These are phyloP conservation scores for Leccinum olivaceopallidum DNA, from an alignment of 768 basidiomycete species.

Conservation along the genomic window DNA sequence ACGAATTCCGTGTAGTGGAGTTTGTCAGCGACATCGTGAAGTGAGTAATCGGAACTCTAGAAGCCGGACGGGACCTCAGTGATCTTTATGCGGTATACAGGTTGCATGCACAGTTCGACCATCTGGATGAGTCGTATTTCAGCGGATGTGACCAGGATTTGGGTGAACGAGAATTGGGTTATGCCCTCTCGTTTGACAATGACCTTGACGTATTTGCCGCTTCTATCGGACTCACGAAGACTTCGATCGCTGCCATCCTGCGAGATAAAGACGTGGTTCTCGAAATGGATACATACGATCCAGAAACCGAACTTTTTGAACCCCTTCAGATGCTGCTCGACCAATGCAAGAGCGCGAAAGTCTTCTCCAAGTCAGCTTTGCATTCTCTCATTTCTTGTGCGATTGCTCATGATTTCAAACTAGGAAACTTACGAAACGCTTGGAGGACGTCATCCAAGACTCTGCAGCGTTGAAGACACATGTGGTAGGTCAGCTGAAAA, in stretches of 20 bases:
- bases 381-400: neutral
- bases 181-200: conserved; percentile 78
- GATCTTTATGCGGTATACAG: conserved; percentile 40
- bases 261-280: conserved; percentile 77
- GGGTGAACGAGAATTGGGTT: conserved; percentile 86
- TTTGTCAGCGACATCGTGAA: conserved; percentile 88
- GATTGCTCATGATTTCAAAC: conserved; percentile 2
- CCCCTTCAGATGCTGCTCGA: conserved; percentile 84
- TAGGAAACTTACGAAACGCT: conserved; percentile 85
- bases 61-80: neutral
- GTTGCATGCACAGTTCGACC: conserved; percentile 91
- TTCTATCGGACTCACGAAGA: conserved; percentile 87
- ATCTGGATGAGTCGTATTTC: conserved; percentile 88
- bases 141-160: conserved; percentile 80
- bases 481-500: conserved; percentile 71
- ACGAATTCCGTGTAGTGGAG: conserved; percentile 93
- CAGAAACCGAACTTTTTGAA: conserved; percentile 73
- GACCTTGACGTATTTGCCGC: conserved; percentile 95
- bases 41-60: conserved; percentile 47
- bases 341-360: conserved; percentile 79
- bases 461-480: conserved; percentile 71
- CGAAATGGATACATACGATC: conserved; percentile 73
- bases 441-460: conserved; percentile 77
- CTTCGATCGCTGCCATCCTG: conserved; percentile 69
- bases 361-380: conserved; percentile 65